Evolutionary conservation across 2,329 filamentous ascomycete genomes (phyloP).

Genomic region (Aspergillus felis): DNA sequence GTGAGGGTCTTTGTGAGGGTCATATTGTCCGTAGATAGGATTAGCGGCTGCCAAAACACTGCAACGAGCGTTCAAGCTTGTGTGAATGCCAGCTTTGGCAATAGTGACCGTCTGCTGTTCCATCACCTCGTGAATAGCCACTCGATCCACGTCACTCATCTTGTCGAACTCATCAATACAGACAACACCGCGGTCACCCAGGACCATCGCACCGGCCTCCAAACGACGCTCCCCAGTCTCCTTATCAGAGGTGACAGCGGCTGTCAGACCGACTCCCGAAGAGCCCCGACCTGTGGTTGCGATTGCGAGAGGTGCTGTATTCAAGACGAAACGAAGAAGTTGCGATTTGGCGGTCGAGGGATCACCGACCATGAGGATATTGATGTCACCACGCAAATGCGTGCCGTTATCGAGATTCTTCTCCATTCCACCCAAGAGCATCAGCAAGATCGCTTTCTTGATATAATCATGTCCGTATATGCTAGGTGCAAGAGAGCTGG

Average conservation of each 20-base stretch:
- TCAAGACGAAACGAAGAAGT: conserved; percentile 90
- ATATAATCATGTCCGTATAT: conserved; percentile 97
- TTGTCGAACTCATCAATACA: conserved; percentile 99
- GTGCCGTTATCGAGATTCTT: conserved; percentile 98
- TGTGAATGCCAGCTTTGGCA: conserved; percentile 97
- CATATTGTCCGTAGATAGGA: conserved; percentile 96
- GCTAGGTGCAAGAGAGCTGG: conserved; percentile 90
- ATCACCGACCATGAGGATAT: conserved; percentile 98
- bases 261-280: conserved; percentile 94
- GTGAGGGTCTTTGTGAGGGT: conserved; percentile 97
- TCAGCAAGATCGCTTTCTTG: conserved; percentile 93
- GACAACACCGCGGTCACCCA: conserved; percentile 92
- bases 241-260: conserved; percentile 93
- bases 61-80: conserved; percentile 91
- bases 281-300: conserved; percentile 95
- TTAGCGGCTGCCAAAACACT: conserved; percentile 96
- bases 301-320: conserved; percentile 93
- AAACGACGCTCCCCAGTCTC: conserved; percentile 93
- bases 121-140: conserved; percentile 99
- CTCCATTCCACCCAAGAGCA: conserved; percentile 93
- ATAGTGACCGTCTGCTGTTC: conserved; percentile 99
- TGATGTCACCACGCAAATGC: conserved; percentile 96
- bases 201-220: conserved; percentile 97
- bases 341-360: conserved; percentile 99
- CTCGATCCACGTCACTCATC: conserved; percentile 97